Conservation (phyloP, 169 alveolate species). For the Ichthyophthirius multifiliis region DNA sequence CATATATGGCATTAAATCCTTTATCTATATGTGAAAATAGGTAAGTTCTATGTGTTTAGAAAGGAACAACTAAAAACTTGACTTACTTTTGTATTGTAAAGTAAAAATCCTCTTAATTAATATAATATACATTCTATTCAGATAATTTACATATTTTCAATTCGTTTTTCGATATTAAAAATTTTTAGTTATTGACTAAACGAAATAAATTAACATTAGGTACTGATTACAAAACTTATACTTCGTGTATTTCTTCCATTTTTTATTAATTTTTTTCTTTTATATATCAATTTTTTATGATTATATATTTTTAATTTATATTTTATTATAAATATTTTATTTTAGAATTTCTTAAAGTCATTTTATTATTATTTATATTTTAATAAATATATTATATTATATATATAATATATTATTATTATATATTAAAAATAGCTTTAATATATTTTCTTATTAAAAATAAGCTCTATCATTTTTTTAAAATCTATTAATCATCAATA, state of each 20-base stretch:
- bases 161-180: background rate
- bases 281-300: too few relatives aligned
- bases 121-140: background rate
- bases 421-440: too few relatives aligned
- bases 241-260: slow-evolving; percentile 2
- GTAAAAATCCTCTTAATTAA: background rate
- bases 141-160: background rate
- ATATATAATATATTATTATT: too few relatives aligned
- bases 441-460: too few relatives aligned
- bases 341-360: too few relatives aligned
- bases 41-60: background rate
- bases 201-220: background rate
- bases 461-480: too few relatives aligned
- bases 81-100: slow-evolving; percentile 1
- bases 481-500: too few relatives aligned
- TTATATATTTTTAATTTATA: too few relatives aligned
- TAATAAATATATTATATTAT: too few relatives aligned
- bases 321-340: too few relatives aligned
- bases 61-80: background rate
- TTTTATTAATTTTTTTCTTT: too few relatives aligned
- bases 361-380: too few relatives aligned
- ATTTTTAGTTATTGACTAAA: background rate
- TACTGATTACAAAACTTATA: background rate
- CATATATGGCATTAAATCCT: slow-evolving; percentile 1
- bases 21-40: slow-evolving; percentile 7